Evolutionary conservation across 345 rosid species (phyloP), one percentile per base, ranked within the genome.

Genomic region (Adansonia digitata): DNA sequence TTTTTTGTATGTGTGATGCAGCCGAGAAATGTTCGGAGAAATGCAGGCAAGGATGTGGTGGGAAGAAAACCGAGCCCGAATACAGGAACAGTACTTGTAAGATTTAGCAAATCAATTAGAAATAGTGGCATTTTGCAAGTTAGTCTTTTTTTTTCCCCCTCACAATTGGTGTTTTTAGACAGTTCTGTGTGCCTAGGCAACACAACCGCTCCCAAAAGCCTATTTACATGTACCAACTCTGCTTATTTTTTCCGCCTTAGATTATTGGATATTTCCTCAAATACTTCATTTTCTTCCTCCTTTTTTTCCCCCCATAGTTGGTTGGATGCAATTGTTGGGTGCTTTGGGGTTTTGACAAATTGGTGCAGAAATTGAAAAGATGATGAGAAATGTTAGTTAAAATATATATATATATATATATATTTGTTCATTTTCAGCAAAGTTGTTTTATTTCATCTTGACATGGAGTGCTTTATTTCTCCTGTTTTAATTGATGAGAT

Each of bases 21-120:
- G 99, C 86, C 99, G 99, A 59, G 97, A 95, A 51, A 87, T 18
- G 76, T 95, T 95, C 42, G 97, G 92, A 26, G 99, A 95, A 73
- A 88, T 83, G 83, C 87, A 88, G 56, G 98, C 98, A 6, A 90
- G 93, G 83, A 56, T 90, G 75, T 95, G 99, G 99, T 95, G 99
- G 99, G 98, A 93, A 53, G 87, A 91, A 81, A 95, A 95, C 82
- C 88, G 95, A 77, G 89, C 87, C 13, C 87, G 97, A 85, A 92
- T 94, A 83, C 93, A 92, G 67, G 89, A 92, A 77, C 97, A 91
- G 52, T 94, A 92, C 87, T 85, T 94, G 83, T 92, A 85, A 69
- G 55, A 89, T 73, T 65, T 22, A 70, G 64, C 69, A 51, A 49
- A 64, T 42, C 64, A 37, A 81, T 22, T 12, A 37, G 24, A n/a